Conservation (phyloP, 768 basidiomycete genomes). For the Peribolospora baueri region DNA sequence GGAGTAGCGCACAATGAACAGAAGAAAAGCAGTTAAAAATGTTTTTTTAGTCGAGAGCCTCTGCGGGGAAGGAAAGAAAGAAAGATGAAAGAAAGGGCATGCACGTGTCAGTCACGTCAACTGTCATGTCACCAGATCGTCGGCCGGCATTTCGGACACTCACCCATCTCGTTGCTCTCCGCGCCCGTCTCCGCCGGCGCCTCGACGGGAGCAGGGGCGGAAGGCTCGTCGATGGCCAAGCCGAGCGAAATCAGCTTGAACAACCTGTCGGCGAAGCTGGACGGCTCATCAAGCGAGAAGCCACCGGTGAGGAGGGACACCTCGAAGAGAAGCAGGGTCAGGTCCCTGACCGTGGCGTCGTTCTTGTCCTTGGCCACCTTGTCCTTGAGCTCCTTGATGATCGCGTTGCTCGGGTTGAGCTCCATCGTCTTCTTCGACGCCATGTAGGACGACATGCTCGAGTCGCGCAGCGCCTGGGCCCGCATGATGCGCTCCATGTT, state of each 20-base stretch:
- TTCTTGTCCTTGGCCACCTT: constrained; percentile 94
- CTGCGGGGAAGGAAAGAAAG: too few species aligned
- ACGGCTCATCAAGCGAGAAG: constrained; percentile 86
- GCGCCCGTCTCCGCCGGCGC: too few species aligned
- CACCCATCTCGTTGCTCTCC: too few species aligned
- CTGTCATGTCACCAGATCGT: too few species aligned
- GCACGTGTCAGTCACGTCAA: too few species aligned
- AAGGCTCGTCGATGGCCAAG: constrained; percentile 17
- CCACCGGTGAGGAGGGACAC: constrained; percentile 85
- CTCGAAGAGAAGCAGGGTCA: constrained; percentile 90
- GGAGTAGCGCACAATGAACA: too few species aligned
- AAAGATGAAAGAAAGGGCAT: constrained; percentile 5
- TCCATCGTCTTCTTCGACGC: constrained; percentile 72
- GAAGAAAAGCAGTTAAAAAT: too few species aligned
- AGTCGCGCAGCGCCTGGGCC: constrained; percentile 86
- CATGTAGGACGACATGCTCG: constrained; percentile 98
- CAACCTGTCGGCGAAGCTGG: constrained; percentile 84
- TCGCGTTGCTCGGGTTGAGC: constrained; percentile 72
- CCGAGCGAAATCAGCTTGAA: constrained; percentile 78
- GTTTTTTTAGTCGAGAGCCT: too few species aligned
- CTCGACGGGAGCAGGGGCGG: background rate
- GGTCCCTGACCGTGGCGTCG: constrained; percentile 91
- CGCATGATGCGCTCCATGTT: constrained; percentile 99
- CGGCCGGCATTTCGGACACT: too few species aligned
- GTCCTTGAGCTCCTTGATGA: constrained; percentile 84